Conservation (phyloP, 345 rosid genomes). For the Carallia pectinifolia region DNA sequence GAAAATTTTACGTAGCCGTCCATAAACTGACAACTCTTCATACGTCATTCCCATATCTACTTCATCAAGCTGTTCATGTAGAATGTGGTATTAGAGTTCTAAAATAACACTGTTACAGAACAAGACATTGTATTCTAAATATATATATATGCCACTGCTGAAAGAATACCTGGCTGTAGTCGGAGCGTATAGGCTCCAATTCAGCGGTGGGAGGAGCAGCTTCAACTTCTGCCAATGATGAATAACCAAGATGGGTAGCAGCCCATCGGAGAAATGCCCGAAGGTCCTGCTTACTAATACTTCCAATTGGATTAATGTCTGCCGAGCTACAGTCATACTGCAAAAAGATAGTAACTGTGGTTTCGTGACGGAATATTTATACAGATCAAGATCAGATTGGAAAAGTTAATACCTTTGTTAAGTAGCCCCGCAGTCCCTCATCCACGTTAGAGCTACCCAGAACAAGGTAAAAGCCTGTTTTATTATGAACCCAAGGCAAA, state of each 20-base stretch:
- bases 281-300: constrained; percentile 86
- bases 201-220: constrained; percentile 99
- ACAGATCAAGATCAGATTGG: neutral
- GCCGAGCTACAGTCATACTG: constrained; percentile 98
- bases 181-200: constrained; percentile 88
- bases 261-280: constrained; percentile 87
- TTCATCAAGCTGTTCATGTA: constrained; percentile 71
- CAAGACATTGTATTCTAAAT: neutral
- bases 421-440: constrained; percentile 89
- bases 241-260: constrained; percentile 76
- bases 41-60: constrained; percentile 93
- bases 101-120: neutral
- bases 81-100: too few species aligned
- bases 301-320: constrained; percentile 96
- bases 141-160: neutral
- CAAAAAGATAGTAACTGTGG: constrained; percentile 15
- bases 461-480: constrained; percentile 88
- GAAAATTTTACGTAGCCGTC: constrained; percentile 72
- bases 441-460: constrained; percentile 95
- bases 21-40: constrained; percentile 86
- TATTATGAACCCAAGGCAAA: constrained; percentile 94
- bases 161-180: constrained; percentile 72
- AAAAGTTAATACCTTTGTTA: constrained; percentile 66
- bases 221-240: constrained; percentile 84
- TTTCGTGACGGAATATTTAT: neutral